phyloP scores from a whole-genome alignment of 1,284 basidiomycete species.

The Fomes fomentarius region DNA sequence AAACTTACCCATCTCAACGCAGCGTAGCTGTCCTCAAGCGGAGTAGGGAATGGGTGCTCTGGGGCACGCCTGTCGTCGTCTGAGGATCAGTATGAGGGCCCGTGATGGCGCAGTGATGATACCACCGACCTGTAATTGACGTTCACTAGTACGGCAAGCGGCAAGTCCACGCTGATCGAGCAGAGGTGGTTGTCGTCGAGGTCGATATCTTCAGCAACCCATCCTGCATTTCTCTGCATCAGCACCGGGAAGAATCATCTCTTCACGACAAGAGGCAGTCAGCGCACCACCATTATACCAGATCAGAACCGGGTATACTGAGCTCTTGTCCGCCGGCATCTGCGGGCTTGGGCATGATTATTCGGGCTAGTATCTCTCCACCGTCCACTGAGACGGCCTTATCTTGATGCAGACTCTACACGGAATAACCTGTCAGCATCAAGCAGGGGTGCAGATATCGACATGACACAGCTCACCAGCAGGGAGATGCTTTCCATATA shows the following conservation, averaged over 20 bases:
- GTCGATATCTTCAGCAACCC: not conserved
- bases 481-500: not conserved
- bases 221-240: not conserved
- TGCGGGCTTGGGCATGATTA: not conserved
- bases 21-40: constrained; percentile 40
- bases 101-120: no score
- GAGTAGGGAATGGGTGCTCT: constrained; percentile 41
- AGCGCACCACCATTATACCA: constrained; percentile 2
- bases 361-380: not conserved
- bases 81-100: no score
- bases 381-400: not conserved
- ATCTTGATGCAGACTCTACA: not conserved
- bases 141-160: not conserved
- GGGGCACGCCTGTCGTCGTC: constrained; percentile 40
- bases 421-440: not conserved
- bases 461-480: not conserved
- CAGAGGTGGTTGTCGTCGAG: constrained; percentile 4
- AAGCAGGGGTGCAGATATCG: no score
- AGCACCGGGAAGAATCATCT: not conserved
- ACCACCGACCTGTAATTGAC: constrained; percentile 6
- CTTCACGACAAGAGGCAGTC: no score
- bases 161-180: not conserved
- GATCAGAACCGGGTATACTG: not conserved
- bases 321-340: no score
- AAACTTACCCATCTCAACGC: constrained; percentile 37